phyloP scores from a whole-genome alignment of 2,329 filamentous ascomycete genomes.

The Clarireedia homoeocarpa region DNA sequence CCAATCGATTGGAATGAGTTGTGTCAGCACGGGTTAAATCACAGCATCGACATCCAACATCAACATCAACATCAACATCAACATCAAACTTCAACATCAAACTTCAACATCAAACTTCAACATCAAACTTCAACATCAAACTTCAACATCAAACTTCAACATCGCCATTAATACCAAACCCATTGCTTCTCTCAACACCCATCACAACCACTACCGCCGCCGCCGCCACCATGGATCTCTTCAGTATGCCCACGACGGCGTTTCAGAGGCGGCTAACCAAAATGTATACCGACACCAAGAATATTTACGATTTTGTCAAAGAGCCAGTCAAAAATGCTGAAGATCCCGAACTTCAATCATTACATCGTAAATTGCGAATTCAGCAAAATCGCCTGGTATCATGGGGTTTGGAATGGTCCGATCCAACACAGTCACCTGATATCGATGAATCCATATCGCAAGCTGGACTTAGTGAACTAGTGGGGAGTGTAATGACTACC shows the following conservation, averaged over 20 bases:
- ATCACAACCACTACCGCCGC: too few relatives aligned
- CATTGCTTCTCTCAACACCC: too few relatives aligned
- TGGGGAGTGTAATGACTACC: slow-evolving; percentile 70
- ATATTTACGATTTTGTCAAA: slow-evolving; percentile 65
- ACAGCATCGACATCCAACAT: too few relatives aligned
- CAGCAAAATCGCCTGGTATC: slow-evolving; percentile 65
- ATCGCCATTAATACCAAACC: neutral
- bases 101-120: too few relatives aligned
- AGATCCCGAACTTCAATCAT: slow-evolving; percentile 60
- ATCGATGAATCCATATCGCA: slow-evolving; percentile 66
- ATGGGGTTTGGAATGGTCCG: slow-evolving; percentile 77
- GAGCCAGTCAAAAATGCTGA: slow-evolving; percentile 54
- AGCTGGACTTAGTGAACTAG: slow-evolving; percentile 67
- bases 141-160: neutral
- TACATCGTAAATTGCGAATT: slow-evolving; percentile 71
- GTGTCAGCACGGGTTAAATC: too few relatives aligned
- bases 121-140: too few relatives aligned
- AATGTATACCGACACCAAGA: slow-evolving; percentile 76
- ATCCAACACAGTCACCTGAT: slow-evolving; percentile 57
- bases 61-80: too few relatives aligned
- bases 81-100: too few relatives aligned
- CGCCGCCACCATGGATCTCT: slow-evolving; percentile 21
- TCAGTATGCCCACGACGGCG: slow-evolving; percentile 29
- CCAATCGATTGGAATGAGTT: too few relatives aligned
- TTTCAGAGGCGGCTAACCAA: slow-evolving; percentile 58